Evolutionary conservation across 306 rosid genomes (phyloP).

Genomic region (Pueraria montana): DNA sequence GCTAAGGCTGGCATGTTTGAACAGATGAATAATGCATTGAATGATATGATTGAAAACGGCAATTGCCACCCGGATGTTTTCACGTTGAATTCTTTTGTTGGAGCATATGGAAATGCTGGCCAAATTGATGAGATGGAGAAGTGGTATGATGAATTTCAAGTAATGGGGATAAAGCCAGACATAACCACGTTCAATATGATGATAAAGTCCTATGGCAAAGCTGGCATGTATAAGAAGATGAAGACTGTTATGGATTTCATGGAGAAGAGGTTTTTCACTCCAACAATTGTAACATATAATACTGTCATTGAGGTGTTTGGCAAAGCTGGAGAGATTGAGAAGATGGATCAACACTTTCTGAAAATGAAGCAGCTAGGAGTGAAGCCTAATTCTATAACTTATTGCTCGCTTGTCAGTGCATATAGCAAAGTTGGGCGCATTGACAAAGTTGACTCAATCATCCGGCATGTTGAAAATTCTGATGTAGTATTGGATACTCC

Average conservation of each 20-base stretch:
- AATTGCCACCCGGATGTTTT: constrained; percentile 81
- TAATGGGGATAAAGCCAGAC: constrained; percentile 84
- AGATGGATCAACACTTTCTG: constrained; percentile 74
- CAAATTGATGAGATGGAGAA: constrained; percentile 86
- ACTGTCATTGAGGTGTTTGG: constrained; percentile 86
- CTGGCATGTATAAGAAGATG: constrained; percentile 77
- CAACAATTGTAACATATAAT: constrained; percentile 79
- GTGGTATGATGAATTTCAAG: constrained; percentile 90
- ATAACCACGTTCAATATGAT: constrained; percentile 82
- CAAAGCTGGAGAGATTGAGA: constrained; percentile 71
- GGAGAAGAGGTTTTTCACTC: constrained; percentile 76
- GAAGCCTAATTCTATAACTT: constrained; percentile 86
- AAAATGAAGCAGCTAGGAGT: constrained; percentile 85
- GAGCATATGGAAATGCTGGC: constrained; percentile 74
- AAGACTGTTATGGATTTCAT: constrained; percentile 74
- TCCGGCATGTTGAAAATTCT: constrained; percentile 83
- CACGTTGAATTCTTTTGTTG: constrained; percentile 78
- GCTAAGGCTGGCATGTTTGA: constrained; percentile 88
- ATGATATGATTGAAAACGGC: constrained; percentile 83
- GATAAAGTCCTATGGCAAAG: constrained; percentile 87
- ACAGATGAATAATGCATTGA: constrained; percentile 73
- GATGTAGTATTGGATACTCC: constrained; percentile 85
- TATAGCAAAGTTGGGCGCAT: constrained; percentile 70
- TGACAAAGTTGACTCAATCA: constrained; percentile 74
- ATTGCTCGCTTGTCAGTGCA: constrained; percentile 85